Percentiles rank a stretch among this genome's conserved stretches.
Conservation (phyloP, 345 rosid genomes). For the Boechera retrofracta region DNA sequence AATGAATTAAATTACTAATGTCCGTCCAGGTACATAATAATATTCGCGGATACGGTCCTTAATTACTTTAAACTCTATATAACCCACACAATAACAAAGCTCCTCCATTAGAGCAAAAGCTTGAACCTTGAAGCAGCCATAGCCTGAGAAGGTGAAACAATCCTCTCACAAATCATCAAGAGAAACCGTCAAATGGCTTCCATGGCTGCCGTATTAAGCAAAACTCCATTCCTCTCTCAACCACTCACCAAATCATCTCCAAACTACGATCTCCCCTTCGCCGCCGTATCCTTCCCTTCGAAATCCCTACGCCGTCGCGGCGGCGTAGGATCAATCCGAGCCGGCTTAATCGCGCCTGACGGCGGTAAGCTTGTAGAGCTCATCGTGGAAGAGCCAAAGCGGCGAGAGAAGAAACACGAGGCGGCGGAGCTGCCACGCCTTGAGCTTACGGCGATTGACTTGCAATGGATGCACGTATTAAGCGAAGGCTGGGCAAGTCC, state of each 20-base stretch:
- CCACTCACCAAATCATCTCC: conserved; percentile 52
- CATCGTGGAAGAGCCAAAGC: conserved; percentile 59
- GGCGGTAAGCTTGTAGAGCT: conserved; percentile 87
- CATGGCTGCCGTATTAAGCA: conserved; percentile 53
- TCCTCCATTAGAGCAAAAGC: too few relatives aligned
- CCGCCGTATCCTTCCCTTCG: conserved; percentile 48
- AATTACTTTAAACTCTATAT: conserved; percentile 22
- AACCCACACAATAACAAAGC: neutral
- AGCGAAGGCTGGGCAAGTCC: conserved; percentile 99
- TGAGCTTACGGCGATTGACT: conserved; percentile 71
- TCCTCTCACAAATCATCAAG: too few relatives aligned
- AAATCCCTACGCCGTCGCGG: conserved; percentile 34
- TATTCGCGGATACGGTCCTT: conserved; percentile 12
- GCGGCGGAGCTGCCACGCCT: conserved; percentile 65
- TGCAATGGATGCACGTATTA: conserved; percentile 94
- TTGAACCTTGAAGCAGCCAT: too few relatives aligned
- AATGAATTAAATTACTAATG: neutral
- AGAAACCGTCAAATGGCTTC: conserved; percentile 55
- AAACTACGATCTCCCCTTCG: conserved; percentile 50
- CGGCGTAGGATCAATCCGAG: conserved; percentile 31
- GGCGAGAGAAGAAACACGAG: conserved; percentile 63
- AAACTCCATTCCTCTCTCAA: conserved; percentile 48
- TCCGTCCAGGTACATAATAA: conserved; percentile 18
- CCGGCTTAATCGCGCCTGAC: conserved; percentile 83
- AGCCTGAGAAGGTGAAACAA: too few relatives aligned